Evolutionary conservation across 805 yeast species (phyloP), one percentile per base, ranked within the genome.

Genomic region (Pichia membranifaciens): DNA sequence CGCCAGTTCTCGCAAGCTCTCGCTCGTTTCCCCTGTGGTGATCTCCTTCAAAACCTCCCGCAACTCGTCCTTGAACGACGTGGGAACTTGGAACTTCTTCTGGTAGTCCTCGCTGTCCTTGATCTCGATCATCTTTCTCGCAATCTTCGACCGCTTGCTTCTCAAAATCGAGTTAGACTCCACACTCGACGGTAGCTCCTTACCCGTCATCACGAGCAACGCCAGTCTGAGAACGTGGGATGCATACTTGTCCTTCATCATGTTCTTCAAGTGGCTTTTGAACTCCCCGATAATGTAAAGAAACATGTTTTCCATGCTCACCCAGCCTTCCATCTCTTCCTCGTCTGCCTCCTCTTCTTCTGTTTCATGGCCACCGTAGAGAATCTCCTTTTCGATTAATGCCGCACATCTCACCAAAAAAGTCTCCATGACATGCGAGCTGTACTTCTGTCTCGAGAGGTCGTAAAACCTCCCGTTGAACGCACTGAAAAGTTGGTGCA

Each of bases 391-490:
- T 61, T 87, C 96, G 13, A 86, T 73, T 46, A 84, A 62, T 1
- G 86, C 79, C 3, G 96, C 91, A 45, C 79, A 65, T 62, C 91
- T 73, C 28, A 84, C 85, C 25, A 91, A 65, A 33, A 89, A 71
- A 0, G 98, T 87, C 64, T 91, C 98, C 45, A 89, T 71, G 51
- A 95, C 95, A 65, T 93, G 99, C 0, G 97, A 90, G 1, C 96
- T 81, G 61, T 88, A 91, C 62, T 90, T 89, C 59, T 93, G 97
- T 55, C 81, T 81, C 3, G 93, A 77, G 54, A 90, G 71, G 18
- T 82, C 78, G n/a, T 75, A 78, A 55, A 87, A 84, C 54, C 84
- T 84, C n/a, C 85, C 87, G 37, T 72, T 72, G 58, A 89, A 85
- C 1, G 82, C 78, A 50, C 73, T 74, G 64, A 83, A 85, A 0